Evolutionary conservation across 1,284 basidiomycete genomes (phyloP).

Genomic region (Fomitopsis schrenkii): DNA sequence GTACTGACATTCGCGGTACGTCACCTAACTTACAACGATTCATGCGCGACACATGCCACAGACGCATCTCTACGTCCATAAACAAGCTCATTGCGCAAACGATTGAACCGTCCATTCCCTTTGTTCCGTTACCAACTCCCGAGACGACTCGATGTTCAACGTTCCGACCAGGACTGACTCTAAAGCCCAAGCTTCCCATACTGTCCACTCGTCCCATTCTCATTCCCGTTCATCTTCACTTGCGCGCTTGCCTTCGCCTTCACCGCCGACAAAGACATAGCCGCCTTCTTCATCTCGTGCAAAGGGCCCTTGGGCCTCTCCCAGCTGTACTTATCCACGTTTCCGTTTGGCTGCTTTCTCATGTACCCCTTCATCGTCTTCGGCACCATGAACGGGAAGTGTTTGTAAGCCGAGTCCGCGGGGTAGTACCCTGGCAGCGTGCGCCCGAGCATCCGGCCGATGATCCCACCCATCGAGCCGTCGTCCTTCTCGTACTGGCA

Average conservation of each 20-base stretch:
- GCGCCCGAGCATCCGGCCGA: constrained; percentile 69
- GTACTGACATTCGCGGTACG: too few relatives aligned
- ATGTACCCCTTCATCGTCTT: constrained; percentile 37
- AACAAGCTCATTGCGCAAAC: too few relatives aligned
- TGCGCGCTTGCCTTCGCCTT: neutral
- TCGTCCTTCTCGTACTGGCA: constrained; percentile 59
- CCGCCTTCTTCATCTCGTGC: neutral
- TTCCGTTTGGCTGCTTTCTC: constrained; percentile 19
- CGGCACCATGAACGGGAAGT: constrained; percentile 64
- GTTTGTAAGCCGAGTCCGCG: constrained; percentile 51
- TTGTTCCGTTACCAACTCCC: too few relatives aligned
- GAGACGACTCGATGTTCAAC: too few relatives aligned
- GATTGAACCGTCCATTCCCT: too few relatives aligned
- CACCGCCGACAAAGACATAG: neutral
- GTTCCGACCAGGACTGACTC: too few relatives aligned
- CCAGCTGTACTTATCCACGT: constrained; percentile 45
- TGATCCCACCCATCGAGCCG: constrained; percentile 69
- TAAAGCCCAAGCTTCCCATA: neutral
- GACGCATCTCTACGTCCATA: too few relatives aligned
- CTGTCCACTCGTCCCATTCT: neutral
- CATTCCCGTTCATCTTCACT: neutral
- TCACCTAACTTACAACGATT: too few relatives aligned
- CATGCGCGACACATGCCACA: too few relatives aligned
- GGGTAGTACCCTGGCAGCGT: constrained; percentile 69
- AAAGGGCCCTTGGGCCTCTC: constrained; percentile 29